Evolutionary conservation across 805 yeast species (phyloP), one percentile per base, ranked within the genome.

Genomic region (Tanozyma kutaoensis): DNA sequence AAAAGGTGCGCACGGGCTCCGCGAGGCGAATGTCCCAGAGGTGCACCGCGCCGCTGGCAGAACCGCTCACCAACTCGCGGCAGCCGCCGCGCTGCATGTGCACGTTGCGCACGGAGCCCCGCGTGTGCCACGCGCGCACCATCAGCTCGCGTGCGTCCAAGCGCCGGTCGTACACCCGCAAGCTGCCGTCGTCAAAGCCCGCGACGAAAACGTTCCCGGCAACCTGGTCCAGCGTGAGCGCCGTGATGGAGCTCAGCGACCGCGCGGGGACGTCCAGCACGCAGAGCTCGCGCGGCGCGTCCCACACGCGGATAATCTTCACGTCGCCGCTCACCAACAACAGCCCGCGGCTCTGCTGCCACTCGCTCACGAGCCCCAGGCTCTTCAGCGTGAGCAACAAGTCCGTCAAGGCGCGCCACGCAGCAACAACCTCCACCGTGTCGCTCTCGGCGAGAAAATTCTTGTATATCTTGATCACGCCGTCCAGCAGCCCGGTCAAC

Each of bases 81-180:
- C 72, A 72, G 0, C 98, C 98, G 21, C 98, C 98, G 41, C 98
- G 66, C 57, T 91, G 98, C 93, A 91, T 78, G 43, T 82, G 94
- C 8, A 86, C 74, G 38, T 79, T 82, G 24, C 74, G 60, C 23
- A 88, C 72, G 40, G 82, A 66, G 3, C 72, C 64, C 17, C 7
- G 5, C 7, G 17, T 5, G 7, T 7, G 17, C 94, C 96, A 91
- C 6, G 75, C 60, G 40, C 74, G 72, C 9, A 84, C 81, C 80
- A 88, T 74, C 0, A 93, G 76, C 38, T 80, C 91, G 29, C 93
- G 58, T 1, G 91, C 66, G 38, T 81, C 93, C 32, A 82, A 50
- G 38, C 98, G 66, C 33, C 95, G 67, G 50, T 91, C 98, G 47
- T 86, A 91, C 1, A 85, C 93, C 31, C 97, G 66, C 24, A 91